Evolutionary conservation across 495 filamentous ascomycete species (phyloP), one percentile per base, ranked within the genome.

Genomic region (Penicillium antarcticum): DNA sequence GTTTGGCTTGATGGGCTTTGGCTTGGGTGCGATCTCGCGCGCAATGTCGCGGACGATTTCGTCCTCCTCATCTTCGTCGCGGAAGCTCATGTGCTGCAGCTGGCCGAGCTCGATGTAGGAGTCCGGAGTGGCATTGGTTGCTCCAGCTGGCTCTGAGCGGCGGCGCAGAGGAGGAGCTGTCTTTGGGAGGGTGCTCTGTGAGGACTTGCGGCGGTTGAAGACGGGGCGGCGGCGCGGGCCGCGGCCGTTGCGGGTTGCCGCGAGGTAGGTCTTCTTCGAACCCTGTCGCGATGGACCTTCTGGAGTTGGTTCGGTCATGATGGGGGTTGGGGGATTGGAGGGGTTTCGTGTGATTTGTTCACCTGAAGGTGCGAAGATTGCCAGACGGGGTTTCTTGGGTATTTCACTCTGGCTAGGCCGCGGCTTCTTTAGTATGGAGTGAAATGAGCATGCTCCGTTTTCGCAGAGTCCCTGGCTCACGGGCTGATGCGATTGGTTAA

Each of bases 121-220:
- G 37, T 49, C 46, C 1, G 14, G 14, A 21, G 18, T 39, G n/a
- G 8, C 14, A 18, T 49, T 35, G 7, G 36, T 9, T 5, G 35
- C 24, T 13, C 29, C 32, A 19, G 49, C 6, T 53, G 56, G 40
- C 58, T 67, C 39, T 21, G 53, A 37, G 50, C 52, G 24, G 46
- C 59, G 8, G 37, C 55, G 26, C 33, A 52, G 31, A 12, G 52
- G 24, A 17, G 26, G 8, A 24, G 35, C 2, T 5, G 50, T 7
- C 29, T 47, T 55, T 6, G 53, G 14, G 55, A 63, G 19, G 45
- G 65, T 48, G 9, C 55, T 17, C 43, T 72, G 74, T 12, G 72
- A 73, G 11, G 74, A 76, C 48, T 73, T 76, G 55, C 70, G 70
- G 21, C 74, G 68, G 46, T 65, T 67, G 24, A 74, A 53, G 2